Percentiles rank a stretch among this genome's conserved stretches.
These are phyloP conservation scores for Pestalotiopsis sp. DNA, from an alignment of 2,329 filamentous ascomycete genomes.

Conservation along the genomic window DNA sequence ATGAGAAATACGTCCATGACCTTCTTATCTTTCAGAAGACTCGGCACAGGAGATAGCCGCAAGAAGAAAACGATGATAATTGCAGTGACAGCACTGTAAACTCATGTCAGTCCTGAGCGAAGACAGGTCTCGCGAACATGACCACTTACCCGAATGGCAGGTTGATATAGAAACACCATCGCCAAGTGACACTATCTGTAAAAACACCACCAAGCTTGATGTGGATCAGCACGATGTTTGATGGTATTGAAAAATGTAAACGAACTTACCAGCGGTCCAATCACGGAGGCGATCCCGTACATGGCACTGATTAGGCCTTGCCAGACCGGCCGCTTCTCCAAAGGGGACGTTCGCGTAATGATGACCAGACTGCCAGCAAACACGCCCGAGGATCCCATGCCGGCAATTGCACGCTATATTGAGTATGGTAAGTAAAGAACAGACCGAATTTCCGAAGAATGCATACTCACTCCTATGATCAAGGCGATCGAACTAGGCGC, in stretches of 20 bases:
- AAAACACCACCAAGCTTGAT: neutral
- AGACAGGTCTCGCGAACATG: neutral
- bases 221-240: neutral
- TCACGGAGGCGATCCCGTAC: neutral
- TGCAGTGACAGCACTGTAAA: neutral
- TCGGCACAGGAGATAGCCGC: neutral
- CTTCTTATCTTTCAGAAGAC: neutral
- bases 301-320: neutral
- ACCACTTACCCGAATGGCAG: neutral
- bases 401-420: neutral
- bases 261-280: neutral
- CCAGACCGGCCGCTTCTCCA: neutral
- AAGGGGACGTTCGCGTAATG: neutral
- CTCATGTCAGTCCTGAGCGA: neutral
- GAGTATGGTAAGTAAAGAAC: neutral
- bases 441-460: neutral
- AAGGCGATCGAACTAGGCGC: neutral
- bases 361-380: neutral
- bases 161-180: neutral
- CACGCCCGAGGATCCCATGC: neutral
- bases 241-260: neutral
- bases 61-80: neutral
- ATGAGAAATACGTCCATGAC: neutral
- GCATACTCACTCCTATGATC: neutral
- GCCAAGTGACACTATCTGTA: neutral